Conservation (phyloP, 1,284 basidiomycete genomes). For the Pseudozyma sp. region DNA sequence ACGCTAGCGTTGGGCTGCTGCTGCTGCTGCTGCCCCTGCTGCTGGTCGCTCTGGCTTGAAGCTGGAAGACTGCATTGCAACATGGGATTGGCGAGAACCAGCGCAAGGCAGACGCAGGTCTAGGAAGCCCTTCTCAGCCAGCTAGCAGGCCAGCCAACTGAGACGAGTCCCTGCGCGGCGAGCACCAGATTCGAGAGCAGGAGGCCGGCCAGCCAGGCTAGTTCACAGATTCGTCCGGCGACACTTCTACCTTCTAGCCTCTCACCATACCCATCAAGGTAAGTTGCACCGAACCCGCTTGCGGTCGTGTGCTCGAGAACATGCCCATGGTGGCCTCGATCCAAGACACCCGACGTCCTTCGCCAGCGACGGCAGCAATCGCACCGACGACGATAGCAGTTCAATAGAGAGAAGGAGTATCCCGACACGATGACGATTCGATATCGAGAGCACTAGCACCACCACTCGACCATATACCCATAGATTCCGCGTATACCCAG, state of each 20-base stretch:
- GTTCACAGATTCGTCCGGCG: slow-evolving; percentile 11
- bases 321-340: slow-evolving; percentile 50
- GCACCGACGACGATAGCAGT: slow-evolving; percentile 2
- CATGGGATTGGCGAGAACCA: too few species aligned
- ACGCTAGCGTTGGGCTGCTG: too few species aligned
- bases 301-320: slow-evolving; percentile 41
- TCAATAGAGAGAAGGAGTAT: slow-evolving; percentile 21
- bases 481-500: not conserved
- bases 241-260: slow-evolving; percentile 19
- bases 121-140: too few species aligned
- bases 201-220: slow-evolving; percentile 2
- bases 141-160: too few species aligned
- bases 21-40: too few species aligned
- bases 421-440: slow-evolving; percentile 35
- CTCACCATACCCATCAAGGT: slow-evolving; percentile 53
- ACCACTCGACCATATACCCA: not conserved
- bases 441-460: slow-evolving; percentile 1
- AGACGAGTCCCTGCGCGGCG: too few species aligned
- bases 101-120: too few species aligned
- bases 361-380: slow-evolving; percentile 19
- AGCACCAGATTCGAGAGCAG: not conserved
- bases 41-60: too few species aligned
- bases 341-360: slow-evolving; percentile 21
- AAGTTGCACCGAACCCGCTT: slow-evolving; percentile 47
- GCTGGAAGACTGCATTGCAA: too few species aligned